Evolutionary conservation across 148 eudicot species (phyloP).

Genomic region (Nepenthes gracilis): DNA sequence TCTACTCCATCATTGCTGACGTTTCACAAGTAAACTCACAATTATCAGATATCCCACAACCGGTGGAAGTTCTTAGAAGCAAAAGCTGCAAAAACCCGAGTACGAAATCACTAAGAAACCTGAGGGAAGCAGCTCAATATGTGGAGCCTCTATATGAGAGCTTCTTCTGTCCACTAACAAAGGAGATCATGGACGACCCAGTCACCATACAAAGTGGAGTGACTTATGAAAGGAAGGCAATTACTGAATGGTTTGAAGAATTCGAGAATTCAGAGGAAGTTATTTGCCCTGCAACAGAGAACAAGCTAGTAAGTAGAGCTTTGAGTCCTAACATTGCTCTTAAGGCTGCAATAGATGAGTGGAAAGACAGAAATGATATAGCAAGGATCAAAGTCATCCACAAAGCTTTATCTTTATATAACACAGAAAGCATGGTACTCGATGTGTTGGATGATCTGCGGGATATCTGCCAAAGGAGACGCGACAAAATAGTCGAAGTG

Average conservation of each 20-base stretch:
- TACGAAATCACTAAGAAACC: constrained; percentile 19
- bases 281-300: constrained; percentile 45
- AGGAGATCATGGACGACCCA: constrained; percentile 69
- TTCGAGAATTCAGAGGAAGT: constrained; percentile 24
- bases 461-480: constrained; percentile 31
- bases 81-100: constrained; percentile 20
- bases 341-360: constrained; percentile 48
- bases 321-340: constrained; percentile 49
- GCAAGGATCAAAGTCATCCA: constrained; percentile 46
- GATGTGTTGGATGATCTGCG: constrained; percentile 56
- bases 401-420: constrained; percentile 45
- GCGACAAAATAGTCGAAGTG: constrained; percentile 28
- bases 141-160: constrained; percentile 58
- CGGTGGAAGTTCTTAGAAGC: constrained; percentile 29
- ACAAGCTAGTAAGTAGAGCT: constrained; percentile 31
- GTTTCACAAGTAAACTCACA: constrained; percentile 24
- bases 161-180: constrained; percentile 65
- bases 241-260: constrained; percentile 37
- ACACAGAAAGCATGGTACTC: constrained; percentile 36
- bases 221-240: constrained; percentile 56
- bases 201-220: constrained; percentile 69
- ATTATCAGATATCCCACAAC: constrained; percentile 18
- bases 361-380: constrained; percentile 71
- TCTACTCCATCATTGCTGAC: constrained; percentile 34
- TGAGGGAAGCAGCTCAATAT: constrained; percentile 29